These are phyloP conservation scores for Mortierella sp. DNA, from an alignment of 371 early-diverging fungal genomes.

Conservation along the genomic window DNA sequence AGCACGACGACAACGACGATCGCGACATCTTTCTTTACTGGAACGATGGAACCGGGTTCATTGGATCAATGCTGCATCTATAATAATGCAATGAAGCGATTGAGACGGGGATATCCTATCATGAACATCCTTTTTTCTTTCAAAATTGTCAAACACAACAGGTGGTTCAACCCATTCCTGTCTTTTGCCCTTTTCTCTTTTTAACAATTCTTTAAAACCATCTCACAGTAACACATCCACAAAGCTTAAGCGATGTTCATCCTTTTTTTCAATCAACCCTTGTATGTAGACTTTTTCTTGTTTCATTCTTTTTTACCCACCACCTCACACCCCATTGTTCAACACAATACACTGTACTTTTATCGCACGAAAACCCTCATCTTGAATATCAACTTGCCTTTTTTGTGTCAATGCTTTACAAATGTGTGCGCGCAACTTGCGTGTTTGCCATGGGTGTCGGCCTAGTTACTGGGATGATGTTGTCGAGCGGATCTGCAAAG, in stretches of 20 bases:
- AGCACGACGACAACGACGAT: conserved; percentile 4
- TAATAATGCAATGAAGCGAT: conserved; percentile 34
- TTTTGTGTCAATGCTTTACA: neutral
- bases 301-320: conserved; percentile 20
- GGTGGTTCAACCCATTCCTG: conserved; percentile 56
- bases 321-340: conserved; percentile 39
- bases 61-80: conserved; percentile 14
- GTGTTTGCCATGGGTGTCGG: neutral
- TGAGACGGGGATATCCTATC: conserved; percentile 19
- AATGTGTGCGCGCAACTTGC: neutral
- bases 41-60: neutral
- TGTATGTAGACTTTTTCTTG: conserved; percentile 51
- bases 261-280: conserved; percentile 17
- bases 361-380: conserved; percentile 20
- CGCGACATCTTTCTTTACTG: neutral
- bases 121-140: conserved; percentile 15
- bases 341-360: conserved; percentile 58
- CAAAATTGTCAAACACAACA: conserved; percentile 34
- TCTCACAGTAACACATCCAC: conserved; percentile 5
- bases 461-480: neutral
- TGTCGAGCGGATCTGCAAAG: neutral
- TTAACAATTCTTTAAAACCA: conserved; percentile 20
- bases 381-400: neutral
- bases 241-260: conserved; percentile 7
- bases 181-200: conserved; percentile 30